Evolutionary conservation across 495 filamentous ascomycete genomes (phyloP), one percentile per base, ranked within the genome.

Genomic region (Beverwykella pulmonaria): DNA sequence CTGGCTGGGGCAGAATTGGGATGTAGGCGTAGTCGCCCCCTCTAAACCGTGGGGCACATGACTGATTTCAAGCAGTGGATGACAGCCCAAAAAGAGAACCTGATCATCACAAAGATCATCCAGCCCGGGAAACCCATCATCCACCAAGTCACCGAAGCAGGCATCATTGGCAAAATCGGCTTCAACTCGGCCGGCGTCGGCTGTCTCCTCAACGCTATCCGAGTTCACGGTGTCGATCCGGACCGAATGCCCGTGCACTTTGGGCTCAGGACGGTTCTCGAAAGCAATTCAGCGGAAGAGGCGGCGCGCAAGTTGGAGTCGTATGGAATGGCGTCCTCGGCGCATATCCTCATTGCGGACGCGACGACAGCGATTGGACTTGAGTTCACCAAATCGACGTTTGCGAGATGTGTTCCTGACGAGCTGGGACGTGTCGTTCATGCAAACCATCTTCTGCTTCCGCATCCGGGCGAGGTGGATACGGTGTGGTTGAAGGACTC

Each of bases 81-180:
- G 63, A 36, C 12, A 20, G 58, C 9, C 27, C 53, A 66, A 59
- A 79, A 80, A 30, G 77, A 80, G 52, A 88, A 89, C 58, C 73
- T 85, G 14, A 81, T 82, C 14, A 78, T 82, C 58, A 75, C 88
- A 20, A 79, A 79, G 12, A 83, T 90, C 70, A 79, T 78, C 30
- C 80, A 78, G 62, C 3, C 56, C 10, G 74, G 70, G 15, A 83
- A 81, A 63, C 82, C 84, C 5, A 78, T 71, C 3, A 82, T 86
- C 44, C 75, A 79, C 29, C 81, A 82, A 77, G 71, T 83, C 46
- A 84, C 82, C 1, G 81, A 90, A 76, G 88, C 87, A 19, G 88
- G 88, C 0, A 84, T 90, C n/a, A 82, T 90, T 20, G 86, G 87
- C 20, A 91, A 91, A 70, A 89, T 90, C 44, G 88, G 88, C 1